Evolutionary conservation across 345 rosid genomes (phyloP).

Genomic region (Salix suchowensis): DNA sequence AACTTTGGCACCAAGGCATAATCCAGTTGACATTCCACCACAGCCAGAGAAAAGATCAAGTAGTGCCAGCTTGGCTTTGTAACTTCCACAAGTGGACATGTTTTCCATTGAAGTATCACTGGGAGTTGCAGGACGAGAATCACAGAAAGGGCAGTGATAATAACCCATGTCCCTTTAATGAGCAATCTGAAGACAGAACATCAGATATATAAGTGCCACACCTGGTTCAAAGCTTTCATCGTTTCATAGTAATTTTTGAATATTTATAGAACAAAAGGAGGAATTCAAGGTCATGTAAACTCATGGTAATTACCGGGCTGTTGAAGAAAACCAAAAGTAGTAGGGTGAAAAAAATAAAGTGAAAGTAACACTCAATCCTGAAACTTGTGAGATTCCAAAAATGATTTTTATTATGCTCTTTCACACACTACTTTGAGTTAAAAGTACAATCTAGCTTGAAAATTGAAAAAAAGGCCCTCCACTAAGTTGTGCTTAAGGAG

Average conservation of each 20-base stretch:
- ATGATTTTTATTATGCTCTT: too few species aligned
- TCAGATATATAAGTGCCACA: neutral
- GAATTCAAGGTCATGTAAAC: neutral
- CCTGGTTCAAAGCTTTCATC: neutral
- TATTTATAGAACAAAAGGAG: neutral
- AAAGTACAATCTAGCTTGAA: too few species aligned
- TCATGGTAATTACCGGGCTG: neutral
- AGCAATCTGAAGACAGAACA: constrained; percentile 34
- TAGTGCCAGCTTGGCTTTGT: constrained; percentile 43
- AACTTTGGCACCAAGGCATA: constrained; percentile 81
- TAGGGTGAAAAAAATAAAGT: too few species aligned
- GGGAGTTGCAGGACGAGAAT: constrained; percentile 19
- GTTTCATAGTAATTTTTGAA: neutral
- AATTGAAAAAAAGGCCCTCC: too few species aligned
- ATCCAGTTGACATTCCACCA: constrained; percentile 98
- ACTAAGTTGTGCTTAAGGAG: too few species aligned
- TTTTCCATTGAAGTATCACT: constrained; percentile 16
- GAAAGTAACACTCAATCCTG: too few species aligned
- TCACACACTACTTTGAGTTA: too few species aligned
- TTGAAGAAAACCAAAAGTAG: neutral
- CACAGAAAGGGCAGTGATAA: constrained; percentile 19
- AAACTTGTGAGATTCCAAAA: too few species aligned
- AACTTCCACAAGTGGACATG: constrained; percentile 26
- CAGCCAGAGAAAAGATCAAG: constrained; percentile 92
- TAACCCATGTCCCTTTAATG: constrained; percentile 20